Conservation (phyloP, 2,329 filamentous ascomycete genomes). For the Nakataea oryzae region DNA sequence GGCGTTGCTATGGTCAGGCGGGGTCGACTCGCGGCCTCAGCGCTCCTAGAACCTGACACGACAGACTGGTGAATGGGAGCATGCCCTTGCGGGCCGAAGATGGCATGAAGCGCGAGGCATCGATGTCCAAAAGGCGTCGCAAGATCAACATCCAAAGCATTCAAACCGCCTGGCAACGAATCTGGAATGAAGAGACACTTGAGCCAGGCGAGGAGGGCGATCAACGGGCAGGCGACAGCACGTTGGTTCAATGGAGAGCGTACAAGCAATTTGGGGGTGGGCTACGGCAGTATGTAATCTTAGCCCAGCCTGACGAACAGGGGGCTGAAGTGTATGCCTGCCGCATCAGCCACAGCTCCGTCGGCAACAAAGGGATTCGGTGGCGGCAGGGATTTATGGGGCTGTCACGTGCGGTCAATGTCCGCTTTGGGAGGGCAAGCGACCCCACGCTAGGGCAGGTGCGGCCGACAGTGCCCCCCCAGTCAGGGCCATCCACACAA, state of each 20-base stretch:
- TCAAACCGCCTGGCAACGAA: neutral
- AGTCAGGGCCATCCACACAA: neutral
- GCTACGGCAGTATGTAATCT: too few relatives aligned
- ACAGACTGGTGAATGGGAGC: neutral
- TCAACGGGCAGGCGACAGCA: neutral
- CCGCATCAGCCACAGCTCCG: neutral
- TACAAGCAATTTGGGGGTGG: too few relatives aligned
- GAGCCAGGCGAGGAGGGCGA: neutral
- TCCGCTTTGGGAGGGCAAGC: neutral
- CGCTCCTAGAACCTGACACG: neutral
- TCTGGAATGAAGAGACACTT: neutral
- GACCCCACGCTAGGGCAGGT: slow-evolving; percentile 1
- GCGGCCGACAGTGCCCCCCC: neutral
- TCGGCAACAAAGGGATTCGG: too few relatives aligned
- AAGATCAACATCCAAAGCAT: neutral
- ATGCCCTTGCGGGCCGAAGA: neutral
- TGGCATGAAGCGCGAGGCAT: neutral
- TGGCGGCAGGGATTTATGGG: neutral
- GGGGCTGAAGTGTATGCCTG: neutral
- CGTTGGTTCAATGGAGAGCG: too few relatives aligned
- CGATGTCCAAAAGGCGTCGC: neutral
- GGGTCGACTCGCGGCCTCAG: neutral
- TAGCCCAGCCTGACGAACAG: neutral
- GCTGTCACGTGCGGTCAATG: neutral
- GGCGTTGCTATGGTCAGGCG: too few relatives aligned